phyloP scores from a whole-genome alignment of 1,284 basidiomycete genomes.

The Sporisorium scitamineum region DNA sequence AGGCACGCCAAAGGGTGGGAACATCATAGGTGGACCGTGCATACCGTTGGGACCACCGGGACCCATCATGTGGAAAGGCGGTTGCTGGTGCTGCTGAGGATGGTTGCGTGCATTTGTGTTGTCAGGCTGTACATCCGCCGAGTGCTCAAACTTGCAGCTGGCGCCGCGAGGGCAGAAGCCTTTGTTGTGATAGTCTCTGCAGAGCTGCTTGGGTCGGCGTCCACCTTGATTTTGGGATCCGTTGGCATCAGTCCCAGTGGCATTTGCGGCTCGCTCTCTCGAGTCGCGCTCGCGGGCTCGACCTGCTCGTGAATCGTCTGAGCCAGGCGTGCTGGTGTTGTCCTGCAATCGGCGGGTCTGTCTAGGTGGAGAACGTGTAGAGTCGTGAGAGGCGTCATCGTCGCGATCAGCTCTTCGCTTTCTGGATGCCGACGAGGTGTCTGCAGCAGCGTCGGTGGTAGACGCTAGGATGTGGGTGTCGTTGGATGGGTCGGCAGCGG shows the following conservation, averaged over 20 bases:
- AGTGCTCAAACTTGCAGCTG: slow-evolving; percentile 90
- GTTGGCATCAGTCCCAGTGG: slow-evolving; percentile 20
- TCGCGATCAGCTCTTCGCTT: slow-evolving; percentile 58
- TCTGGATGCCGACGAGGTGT: slow-evolving; percentile 20
- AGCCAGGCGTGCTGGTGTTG: slow-evolving; percentile 10
- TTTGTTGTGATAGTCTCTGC: slow-evolving; percentile 65
- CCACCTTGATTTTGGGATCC: slow-evolving; percentile 19
- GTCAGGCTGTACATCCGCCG: slow-evolving; percentile 43
- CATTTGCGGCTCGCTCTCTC: slow-evolving; percentile 25
- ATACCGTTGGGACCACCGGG: slow-evolving; percentile 34
- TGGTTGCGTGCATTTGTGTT: slow-evolving; percentile 25
- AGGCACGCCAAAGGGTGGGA: slow-evolving; percentile 50
- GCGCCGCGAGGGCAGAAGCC: slow-evolving; percentile 88
- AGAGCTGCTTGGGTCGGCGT: slow-evolving; percentile 53
- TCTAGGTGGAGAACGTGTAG: slow-evolving; percentile 40
- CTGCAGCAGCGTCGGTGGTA: slow-evolving; percentile 13
- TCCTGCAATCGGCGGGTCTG: slow-evolving; percentile 41
- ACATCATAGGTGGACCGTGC: slow-evolving; percentile 50
- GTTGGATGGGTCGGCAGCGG: slow-evolving; percentile 14
- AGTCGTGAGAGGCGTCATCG: slow-evolving; percentile 34
- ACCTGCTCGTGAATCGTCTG: slow-evolving; percentile 20
- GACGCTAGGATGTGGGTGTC: slow-evolving; percentile 18
- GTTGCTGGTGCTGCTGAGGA: slow-evolving; percentile 19
- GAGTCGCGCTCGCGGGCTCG: slow-evolving; percentile 39
- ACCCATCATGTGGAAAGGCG: slow-evolving; percentile 45